Evolutionary conservation across 2,329 filamentous ascomycete genomes (phyloP).

Genomic region (Calonectria hawksworthii): DNA sequence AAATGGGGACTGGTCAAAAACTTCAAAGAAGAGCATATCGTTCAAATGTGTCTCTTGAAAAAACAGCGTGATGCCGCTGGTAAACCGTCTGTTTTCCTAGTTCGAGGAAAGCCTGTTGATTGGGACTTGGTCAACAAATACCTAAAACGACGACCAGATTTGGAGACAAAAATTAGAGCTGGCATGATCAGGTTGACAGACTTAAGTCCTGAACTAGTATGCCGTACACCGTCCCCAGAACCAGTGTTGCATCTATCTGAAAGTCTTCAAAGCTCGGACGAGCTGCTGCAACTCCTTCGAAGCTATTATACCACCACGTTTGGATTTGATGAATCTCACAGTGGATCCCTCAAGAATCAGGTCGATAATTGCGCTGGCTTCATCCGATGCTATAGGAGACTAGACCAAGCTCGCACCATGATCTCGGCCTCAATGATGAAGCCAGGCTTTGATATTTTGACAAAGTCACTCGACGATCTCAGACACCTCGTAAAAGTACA

Average conservation of each 20-base stretch:
- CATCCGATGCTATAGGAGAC: background rate
- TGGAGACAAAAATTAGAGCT: slow-evolving; percentile 1
- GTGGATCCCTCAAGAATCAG: background rate
- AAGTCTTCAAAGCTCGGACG: background rate
- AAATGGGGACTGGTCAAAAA: slow-evolving; percentile 11
- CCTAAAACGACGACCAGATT: background rate
- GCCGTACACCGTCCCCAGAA: background rate
- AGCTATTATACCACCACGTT: background rate
- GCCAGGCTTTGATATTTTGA: background rate
- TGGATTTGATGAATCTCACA: background rate
- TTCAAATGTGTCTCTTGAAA: slow-evolving; percentile 10
- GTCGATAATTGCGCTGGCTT: background rate
- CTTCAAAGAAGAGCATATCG: background rate
- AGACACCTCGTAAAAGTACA: background rate
- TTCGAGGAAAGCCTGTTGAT: background rate
- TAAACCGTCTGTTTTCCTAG: background rate
- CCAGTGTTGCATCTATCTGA: background rate
- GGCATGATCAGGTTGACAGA: background rate
- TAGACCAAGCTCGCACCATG: background rate
- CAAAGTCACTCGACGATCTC: background rate
- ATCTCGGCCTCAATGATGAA: background rate
- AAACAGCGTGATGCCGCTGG: background rate
- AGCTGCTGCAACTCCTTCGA: background rate
- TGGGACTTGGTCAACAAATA: slow-evolving; percentile 6
- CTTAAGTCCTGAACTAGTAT: background rate